Conservation (phyloP, 352 stramenopile species). For the Sclerospora graminicola region DNA sequence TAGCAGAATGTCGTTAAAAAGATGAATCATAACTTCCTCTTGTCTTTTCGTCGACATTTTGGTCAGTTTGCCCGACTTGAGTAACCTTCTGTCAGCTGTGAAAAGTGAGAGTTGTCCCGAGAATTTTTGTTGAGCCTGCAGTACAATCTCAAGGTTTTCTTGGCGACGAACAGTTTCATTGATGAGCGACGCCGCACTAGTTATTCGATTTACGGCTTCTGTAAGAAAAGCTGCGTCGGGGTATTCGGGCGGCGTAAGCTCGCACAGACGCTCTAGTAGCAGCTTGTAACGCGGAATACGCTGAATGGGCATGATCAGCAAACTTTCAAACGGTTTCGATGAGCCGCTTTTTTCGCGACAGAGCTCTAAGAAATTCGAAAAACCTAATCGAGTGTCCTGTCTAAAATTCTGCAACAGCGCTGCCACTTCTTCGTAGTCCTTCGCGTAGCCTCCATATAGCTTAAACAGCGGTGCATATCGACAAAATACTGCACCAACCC, state of each 20-base stretch:
- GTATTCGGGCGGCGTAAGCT: constrained; percentile 54
- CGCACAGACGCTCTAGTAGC: constrained; percentile 64
- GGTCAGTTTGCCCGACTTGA: constrained; percentile 59
- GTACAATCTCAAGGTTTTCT: constrained; percentile 70
- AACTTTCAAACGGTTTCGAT: constrained; percentile 64
- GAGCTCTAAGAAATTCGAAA: constrained; percentile 42
- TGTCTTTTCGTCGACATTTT: constrained; percentile 79
- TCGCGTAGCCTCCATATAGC: constrained; percentile 72
- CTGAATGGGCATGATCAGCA: constrained; percentile 90
- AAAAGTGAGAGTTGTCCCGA: constrained; percentile 67
- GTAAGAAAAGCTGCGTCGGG: constrained; percentile 51
- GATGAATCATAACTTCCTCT: constrained; percentile 74
- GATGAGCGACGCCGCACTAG: constrained; percentile 54
- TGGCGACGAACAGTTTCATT: constrained; percentile 80
- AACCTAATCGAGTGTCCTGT: constrained; percentile 33
- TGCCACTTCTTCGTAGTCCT: constrained; percentile 74
- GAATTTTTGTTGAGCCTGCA: constrained; percentile 76
- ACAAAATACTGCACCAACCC: constrained; percentile 70
- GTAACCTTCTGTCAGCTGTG: constrained; percentile 42
- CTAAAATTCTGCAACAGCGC: constrained; percentile 47
- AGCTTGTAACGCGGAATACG: constrained; percentile 88
- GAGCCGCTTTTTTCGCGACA: constrained; percentile 45
- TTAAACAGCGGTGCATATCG: constrained; percentile 77
- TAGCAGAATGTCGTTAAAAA: constrained; percentile 82
- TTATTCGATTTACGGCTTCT: constrained; percentile 48